Percentiles rank a stretch among this genome's conserved stretches.
Evolutionary conservation across 768 basidiomycete genomes (phyloP).

Genomic region (Mycena galopus): DNA sequence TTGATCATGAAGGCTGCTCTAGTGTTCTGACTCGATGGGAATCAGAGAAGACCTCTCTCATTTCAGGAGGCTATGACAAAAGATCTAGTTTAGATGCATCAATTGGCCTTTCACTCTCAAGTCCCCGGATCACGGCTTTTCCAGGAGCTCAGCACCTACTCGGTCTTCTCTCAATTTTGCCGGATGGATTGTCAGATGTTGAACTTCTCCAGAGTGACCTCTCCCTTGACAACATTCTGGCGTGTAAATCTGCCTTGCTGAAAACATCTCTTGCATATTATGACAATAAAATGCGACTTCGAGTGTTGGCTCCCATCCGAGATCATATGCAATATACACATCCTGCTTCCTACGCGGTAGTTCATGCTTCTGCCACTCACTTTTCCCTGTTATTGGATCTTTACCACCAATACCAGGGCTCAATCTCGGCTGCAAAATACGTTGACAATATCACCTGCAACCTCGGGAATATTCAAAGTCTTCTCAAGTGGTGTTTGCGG

Average conservation of each 20-base stretch:
- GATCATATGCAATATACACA: not conserved
- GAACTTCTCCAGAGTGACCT: conserved; percentile 9
- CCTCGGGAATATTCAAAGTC: not conserved
- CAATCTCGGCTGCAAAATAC: not conserved
- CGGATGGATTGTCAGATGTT: conserved; percentile 21
- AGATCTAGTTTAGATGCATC: conserved; percentile 18
- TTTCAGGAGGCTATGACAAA: conserved; percentile 14
- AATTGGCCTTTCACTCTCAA: conserved; percentile 11
- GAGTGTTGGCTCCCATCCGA: not conserved
- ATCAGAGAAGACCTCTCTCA: not conserved
- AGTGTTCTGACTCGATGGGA: conserved; percentile 5
- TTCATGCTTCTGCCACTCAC: not conserved
- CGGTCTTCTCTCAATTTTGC: conserved; percentile 10
- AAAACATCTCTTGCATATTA: not conserved
- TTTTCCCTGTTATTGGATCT: not conserved
- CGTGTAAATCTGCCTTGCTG: not conserved
- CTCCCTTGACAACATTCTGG: not conserved
- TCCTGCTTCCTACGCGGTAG: not conserved
- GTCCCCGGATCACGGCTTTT: conserved; percentile 1
- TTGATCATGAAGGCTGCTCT: not conserved
- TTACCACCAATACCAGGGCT: not conserved
- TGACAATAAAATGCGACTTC: not conserved
- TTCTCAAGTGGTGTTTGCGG: not conserved
- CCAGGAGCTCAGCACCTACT: conserved; percentile 4
- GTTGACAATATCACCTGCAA: not conserved